These are phyloP conservation scores for Lithospermum erythrorhizon DNA, from an alignment of 257 asterid species.

Conservation along the genomic window DNA sequence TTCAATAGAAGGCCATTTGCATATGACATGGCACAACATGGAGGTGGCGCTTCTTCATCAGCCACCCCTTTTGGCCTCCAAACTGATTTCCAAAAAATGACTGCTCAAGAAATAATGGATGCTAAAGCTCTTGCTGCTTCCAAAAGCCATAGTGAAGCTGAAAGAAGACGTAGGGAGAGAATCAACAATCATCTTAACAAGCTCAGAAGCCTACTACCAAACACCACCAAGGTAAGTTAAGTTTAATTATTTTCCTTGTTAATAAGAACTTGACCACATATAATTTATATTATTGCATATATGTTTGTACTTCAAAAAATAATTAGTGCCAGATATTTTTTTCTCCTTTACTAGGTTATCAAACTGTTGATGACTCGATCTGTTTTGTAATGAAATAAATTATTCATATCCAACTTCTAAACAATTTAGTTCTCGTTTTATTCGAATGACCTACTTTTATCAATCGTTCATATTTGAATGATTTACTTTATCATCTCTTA, in stretches of 20 bases:
- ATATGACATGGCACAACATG: background rate
- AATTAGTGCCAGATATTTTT: too few species aligned
- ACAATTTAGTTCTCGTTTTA: too few species aligned
- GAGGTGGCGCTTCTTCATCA: conserved; percentile 33
- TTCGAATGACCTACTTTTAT: too few species aligned
- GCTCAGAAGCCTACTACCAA: conserved; percentile 83
- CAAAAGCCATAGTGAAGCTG: conserved; percentile 93
- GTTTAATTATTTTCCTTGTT: background rate
- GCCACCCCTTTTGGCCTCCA: conserved; percentile 64
- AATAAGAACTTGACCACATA: too few species aligned
- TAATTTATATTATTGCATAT: too few species aligned
- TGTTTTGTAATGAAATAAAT: too few species aligned
- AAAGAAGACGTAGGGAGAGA: conserved; percentile 82
- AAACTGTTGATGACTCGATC: too few species aligned
- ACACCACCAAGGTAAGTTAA: conserved; percentile 72
- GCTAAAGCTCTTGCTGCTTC: conserved; percentile 94
- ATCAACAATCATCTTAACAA: conserved; percentile 81
- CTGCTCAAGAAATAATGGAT: conserved; percentile 87
- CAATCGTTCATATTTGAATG: too few species aligned
- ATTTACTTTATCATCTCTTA: too few species aligned
- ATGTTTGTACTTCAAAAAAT: too few species aligned
- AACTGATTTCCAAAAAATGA: conserved; percentile 85
- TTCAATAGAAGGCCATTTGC: conserved; percentile 12
- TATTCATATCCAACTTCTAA: too few species aligned
- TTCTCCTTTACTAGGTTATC: too few species aligned